Percentiles rank a stretch among this genome's conserved stretches.
These are phyloP conservation scores for Coemansia sp. DNA, from an alignment of 192 early-diverging fungal genomes.

Conservation along the genomic window DNA sequence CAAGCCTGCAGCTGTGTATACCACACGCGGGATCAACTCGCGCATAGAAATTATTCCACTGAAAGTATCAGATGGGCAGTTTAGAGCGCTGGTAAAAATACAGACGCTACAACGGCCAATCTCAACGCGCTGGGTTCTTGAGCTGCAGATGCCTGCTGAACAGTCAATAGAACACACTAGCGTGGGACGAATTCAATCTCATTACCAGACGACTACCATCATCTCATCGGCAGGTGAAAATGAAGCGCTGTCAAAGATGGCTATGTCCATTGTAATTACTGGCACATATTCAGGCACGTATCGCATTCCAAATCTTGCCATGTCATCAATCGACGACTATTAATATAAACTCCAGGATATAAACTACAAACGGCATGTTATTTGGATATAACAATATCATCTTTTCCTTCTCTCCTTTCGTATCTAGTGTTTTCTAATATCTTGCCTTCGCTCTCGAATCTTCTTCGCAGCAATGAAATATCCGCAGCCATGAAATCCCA, in stretches of 20 bases:
- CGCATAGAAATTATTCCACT: conserved; percentile 31
- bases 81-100: conserved; percentile 28
- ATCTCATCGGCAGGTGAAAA: not conserved
- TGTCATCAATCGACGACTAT: conserved; percentile 5
- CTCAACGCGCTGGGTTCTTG: conserved; percentile 22
- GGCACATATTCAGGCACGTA: conserved; percentile 29
- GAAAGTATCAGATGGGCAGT: conserved; percentile 6
- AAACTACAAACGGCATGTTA: not conserved
- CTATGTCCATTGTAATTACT: conserved; percentile 26
- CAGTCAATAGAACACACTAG: conserved; percentile 18
- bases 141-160: conserved; percentile 21
- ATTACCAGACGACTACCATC: conserved; percentile 21
- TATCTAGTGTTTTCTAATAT: not conserved
- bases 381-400: not conserved
- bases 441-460: conserved; percentile 32
- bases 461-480: conserved; percentile 28
- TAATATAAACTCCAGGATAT: not conserved
- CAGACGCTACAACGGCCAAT: conserved; percentile 24
- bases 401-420: not conserved
- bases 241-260: conserved; percentile 18
- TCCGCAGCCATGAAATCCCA: conserved; percentile 50
- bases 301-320: conserved; percentile 30
- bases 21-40: conserved; percentile 25
- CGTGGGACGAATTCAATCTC: conserved; percentile 6
- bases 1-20: conserved; percentile 21